These are phyloP conservation scores for Xylariales sp. DNA, from an alignment of 2,329 filamentous ascomycete species.

Conservation along the genomic window DNA sequence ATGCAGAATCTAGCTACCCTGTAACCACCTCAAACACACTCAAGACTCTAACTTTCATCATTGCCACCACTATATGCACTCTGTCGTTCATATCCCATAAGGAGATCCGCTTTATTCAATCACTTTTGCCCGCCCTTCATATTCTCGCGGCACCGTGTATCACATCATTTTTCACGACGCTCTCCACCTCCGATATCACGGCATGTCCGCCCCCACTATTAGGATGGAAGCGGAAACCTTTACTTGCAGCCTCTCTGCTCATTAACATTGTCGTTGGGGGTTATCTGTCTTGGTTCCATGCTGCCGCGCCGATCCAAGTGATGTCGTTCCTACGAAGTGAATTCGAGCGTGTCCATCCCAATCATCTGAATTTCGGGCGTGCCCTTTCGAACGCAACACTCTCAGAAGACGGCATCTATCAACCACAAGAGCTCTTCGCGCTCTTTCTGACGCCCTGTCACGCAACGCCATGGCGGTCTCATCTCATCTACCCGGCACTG, in stretches of 20 bases:
- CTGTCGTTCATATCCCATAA: slow-evolving; percentile 92
- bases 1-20: slow-evolving; percentile 52
- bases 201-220: slow-evolving; percentile 47
- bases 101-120: slow-evolving; percentile 96
- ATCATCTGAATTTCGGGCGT: slow-evolving; percentile 50
- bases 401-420: slow-evolving; percentile 41
- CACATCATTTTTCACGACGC: slow-evolving; percentile 70
- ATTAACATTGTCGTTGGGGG: slow-evolving; percentile 77
- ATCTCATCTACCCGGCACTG: slow-evolving; percentile 80
- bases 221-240: slow-evolving; percentile 61
- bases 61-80: slow-evolving; percentile 67
- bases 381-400: slow-evolving; percentile 43
- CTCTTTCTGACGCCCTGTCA: slow-evolving; percentile 97
- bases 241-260: slow-evolving; percentile 69
- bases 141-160: slow-evolving; percentile 78
- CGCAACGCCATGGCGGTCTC: slow-evolving; percentile 92
- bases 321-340: slow-evolving; percentile 79
- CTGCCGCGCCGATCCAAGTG: slow-evolving; percentile 81
- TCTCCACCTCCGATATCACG: slow-evolving; percentile 46
- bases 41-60: slow-evolving; percentile 67
- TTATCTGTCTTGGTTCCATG: slow-evolving; percentile 82
- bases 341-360: slow-evolving; percentile 70
- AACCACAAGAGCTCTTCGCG: slow-evolving; percentile 66
- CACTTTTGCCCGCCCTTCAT: slow-evolving; percentile 87
- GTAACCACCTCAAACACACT: slow-evolving; percentile 56